Conservation (phyloP, 352 stramenopile genomes). For the Globisporangium okanoganense region DNA sequence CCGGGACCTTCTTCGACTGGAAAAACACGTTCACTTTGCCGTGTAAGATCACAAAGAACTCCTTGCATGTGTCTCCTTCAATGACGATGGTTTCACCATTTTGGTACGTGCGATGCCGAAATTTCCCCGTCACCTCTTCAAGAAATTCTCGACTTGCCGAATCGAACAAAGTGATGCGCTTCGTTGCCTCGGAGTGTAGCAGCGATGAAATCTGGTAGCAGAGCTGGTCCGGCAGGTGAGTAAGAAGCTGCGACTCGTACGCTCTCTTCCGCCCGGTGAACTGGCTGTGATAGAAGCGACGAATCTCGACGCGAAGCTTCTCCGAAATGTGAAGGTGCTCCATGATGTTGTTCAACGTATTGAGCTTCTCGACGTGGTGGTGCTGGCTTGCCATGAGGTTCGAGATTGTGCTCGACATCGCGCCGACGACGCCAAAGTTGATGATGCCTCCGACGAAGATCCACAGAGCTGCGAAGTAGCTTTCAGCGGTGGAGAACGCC, state of each 20-base stretch:
- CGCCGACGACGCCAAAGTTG: conserved; percentile 75
- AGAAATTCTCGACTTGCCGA: conserved; percentile 61
- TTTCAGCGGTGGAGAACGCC: conserved; percentile 69
- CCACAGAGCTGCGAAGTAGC: conserved; percentile 67
- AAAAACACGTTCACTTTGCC: conserved; percentile 70
- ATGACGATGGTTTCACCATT: conserved; percentile 67
- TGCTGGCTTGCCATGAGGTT: conserved; percentile 60
- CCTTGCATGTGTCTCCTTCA: conserved; percentile 63
- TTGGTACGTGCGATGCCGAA: conserved; percentile 66
- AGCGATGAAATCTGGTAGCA: conserved; percentile 74
- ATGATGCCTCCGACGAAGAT: conserved; percentile 73
- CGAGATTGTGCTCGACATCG: conserved; percentile 78
- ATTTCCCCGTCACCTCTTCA: conserved; percentile 78
- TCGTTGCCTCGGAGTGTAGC: conserved; percentile 56
- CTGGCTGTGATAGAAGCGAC: conserved; percentile 70
- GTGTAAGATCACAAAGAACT: conserved; percentile 62
- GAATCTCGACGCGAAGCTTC: conserved; percentile 51
- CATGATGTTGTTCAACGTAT: conserved; percentile 59
- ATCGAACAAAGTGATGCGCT: conserved; percentile 55
- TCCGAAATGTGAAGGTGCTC: conserved; percentile 54
- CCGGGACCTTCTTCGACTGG: conserved; percentile 34
- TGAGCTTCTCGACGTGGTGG: conserved; percentile 67
- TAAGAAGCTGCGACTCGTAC: conserved; percentile 70
- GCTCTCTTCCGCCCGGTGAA: conserved; percentile 53
- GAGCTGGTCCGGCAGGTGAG: conserved; percentile 63